These are phyloP conservation scores for Rhodotorula graminis DNA, from an alignment of 768 basidiomycete species.

Conservation along the genomic window DNA sequence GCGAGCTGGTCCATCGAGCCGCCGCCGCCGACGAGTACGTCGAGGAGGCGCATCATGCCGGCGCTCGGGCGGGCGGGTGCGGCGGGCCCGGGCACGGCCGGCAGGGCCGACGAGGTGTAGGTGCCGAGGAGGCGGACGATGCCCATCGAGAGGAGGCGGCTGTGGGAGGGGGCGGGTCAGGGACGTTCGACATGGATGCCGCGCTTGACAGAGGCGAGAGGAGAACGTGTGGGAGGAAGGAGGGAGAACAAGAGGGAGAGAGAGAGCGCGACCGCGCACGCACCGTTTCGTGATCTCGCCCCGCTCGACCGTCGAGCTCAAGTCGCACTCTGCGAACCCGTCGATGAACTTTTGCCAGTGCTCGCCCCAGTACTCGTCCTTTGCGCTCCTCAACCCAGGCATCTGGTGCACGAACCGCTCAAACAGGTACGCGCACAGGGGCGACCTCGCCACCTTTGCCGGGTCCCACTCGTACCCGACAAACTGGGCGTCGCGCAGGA, in stretches of 20 bases:
- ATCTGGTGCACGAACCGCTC: constrained; percentile 33
- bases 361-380: constrained; percentile 29
- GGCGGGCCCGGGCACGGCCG: background rate
- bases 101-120: constrained; percentile 16
- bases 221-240: too few species aligned
- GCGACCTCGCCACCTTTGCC: constrained; percentile 6
- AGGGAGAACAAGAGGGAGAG: too few species aligned
- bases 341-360: constrained; percentile 35
- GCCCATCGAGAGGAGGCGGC: constrained; percentile 34
- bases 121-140: constrained; percentile 36
- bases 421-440: constrained; percentile 28
- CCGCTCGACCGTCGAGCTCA: constrained; percentile 28
- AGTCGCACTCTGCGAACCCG: constrained; percentile 33
- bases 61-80: constrained; percentile 16
- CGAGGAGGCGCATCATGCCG: constrained; percentile 17
- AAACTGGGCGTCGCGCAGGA: constrained; percentile 5
- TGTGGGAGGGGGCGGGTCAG: background rate
- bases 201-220: too few species aligned
- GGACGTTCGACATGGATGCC: accelerated
- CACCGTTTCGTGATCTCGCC: constrained; percentile 37
- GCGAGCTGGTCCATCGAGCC: constrained; percentile 33
- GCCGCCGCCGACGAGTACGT: constrained; percentile 31
- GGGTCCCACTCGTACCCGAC: constrained; percentile 17
- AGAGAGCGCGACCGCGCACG: background rate
- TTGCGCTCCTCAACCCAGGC: constrained; percentile 23